Evolutionary conservation across 495 filamentous ascomycete species (phyloP), one percentile per base, ranked within the genome.

Genomic region (Chaetomium cochliodes): DNA sequence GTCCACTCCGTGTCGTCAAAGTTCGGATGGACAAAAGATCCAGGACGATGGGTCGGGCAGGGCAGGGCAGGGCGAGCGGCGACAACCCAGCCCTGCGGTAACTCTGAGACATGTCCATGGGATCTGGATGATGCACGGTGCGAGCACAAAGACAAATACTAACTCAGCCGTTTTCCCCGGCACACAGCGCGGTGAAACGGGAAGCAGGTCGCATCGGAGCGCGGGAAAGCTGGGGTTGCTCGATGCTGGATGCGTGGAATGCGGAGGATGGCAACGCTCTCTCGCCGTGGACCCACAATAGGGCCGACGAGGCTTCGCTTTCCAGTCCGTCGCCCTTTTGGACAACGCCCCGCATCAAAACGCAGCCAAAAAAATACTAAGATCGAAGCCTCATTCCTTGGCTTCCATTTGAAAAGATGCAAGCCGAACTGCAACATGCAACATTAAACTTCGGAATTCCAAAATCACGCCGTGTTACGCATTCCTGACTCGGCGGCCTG

Each of bases 281-380:
- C 9, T 23, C 37, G 20, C 57, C 37, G 59, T 57, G 47, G 42
- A 20, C 55, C 55, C 58, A 69, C 57, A 75, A 58, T 75, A 71
- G 73, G 73, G 50, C 73, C 73, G 73, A 75, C 64, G 60, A 75
- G 73, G 73, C 73, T 74, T 62, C 8, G 39, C 25, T 57, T 60
- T 37, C 41, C 41, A 23, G 22, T 26, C 13, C 55, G 33, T 37
- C 8, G 9, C 9, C 6, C 33, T 37, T 12, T 37, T 12, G 8
- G 11, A 37, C 5, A 37, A 5, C 33, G 33, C 33, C 9, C 33
- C 33, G 33, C 37, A 26, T 30, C 28, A 23, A 13, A 37, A 18
- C 16, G n/a, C 3, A 15, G 9, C 18, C 53, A 2, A 50, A 56
- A 39, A 30, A 33, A 18, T 25, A n/a, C n/a, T n/a, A 53, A 33